Evolutionary conservation across 179 eudicot genomes (phyloP), one percentile per base, ranked within the genome.

Genomic region (Vitellaria paradoxa): DNA sequence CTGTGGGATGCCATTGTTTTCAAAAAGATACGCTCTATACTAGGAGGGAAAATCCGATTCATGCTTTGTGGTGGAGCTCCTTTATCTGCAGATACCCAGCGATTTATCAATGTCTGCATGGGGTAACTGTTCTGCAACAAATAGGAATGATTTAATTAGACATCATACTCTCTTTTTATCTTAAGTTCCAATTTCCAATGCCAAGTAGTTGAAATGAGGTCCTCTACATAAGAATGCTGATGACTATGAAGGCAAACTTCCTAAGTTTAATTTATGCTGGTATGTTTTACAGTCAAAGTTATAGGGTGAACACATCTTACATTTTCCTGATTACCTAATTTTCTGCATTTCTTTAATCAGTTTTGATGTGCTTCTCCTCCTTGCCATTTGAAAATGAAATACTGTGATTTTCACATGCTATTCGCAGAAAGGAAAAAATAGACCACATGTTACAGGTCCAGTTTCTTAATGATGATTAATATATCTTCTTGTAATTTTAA

Each of bases 41-140:
- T 96, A 69, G 99, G 99, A 55, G 99, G 99, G 65, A 82, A 83
- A 52, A 91, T 93, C 73, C 95, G 97, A 60, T 93, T 90, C 78
- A 96, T 96, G 93, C 91, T 96, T 24, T 96, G 97, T 76, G 99
- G 99, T 80, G 99, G 98, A 77, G 99, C 99, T 78, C 99, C 99
- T 76, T 85, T 96, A 82, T 91, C 98, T 73, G 96, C 89, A 76
- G 99, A 91, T 71, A 86, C 98, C 14, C 99, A 96, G 73, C 88
- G 98, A 71, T 96, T 96, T 85, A 89, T 93, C 75, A 96, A 96
- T 78, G 88, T 96, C 74, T 96, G 99, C 87, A 87, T 96, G 86
- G 99, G 99, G 99, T 96, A 91, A 78, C 64, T 74, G 30, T 82
- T 81, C 74, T 78, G 68, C 65, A 37, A 75, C 12, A 40, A 15